phyloP scores from a whole-genome alignment of 164 flowering plant genomes.

The Vitis rupestris region DNA sequence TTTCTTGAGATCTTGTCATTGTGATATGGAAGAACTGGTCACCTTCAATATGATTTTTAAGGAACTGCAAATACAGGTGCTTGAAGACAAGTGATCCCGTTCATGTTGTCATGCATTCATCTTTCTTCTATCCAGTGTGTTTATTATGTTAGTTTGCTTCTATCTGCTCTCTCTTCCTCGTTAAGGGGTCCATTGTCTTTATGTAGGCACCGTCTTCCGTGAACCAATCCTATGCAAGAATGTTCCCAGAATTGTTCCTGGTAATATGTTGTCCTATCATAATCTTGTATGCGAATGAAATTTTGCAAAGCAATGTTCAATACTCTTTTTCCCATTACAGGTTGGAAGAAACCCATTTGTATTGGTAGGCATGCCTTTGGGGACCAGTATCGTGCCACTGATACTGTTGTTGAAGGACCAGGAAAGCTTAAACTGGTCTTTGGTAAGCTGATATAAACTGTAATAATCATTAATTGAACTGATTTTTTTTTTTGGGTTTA shows the following conservation, averaged over 20 bases:
- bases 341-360: conserved; percentile 96
- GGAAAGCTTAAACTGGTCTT: conserved; percentile 97
- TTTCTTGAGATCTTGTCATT: too few species aligned
- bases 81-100: too few species aligned
- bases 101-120: too few species aligned
- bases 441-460: conserved; percentile 49
- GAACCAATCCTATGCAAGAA: conserved; percentile 91
- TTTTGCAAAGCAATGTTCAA: background rate
- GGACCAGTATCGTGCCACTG: conserved; percentile 98
- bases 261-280: conserved; percentile 29
- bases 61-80: too few species aligned
- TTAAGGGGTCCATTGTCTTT: background rate
- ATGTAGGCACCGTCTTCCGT: conserved; percentile 92
- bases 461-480: background rate
- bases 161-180: background rate
- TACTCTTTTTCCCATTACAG: conserved; percentile 35
- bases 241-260: conserved; percentile 85
- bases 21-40: too few species aligned
- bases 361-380: conserved; percentile 99
- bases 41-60: too few species aligned
- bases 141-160: background rate
- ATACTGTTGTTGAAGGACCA: conserved; percentile 69
- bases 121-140: too few species aligned
- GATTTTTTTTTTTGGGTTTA: background rate
- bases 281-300: background rate